These are phyloP conservation scores for Scedosporium dehoogii DNA, from an alignment of 2,329 filamentous ascomycete genomes.

Conservation along the genomic window DNA sequence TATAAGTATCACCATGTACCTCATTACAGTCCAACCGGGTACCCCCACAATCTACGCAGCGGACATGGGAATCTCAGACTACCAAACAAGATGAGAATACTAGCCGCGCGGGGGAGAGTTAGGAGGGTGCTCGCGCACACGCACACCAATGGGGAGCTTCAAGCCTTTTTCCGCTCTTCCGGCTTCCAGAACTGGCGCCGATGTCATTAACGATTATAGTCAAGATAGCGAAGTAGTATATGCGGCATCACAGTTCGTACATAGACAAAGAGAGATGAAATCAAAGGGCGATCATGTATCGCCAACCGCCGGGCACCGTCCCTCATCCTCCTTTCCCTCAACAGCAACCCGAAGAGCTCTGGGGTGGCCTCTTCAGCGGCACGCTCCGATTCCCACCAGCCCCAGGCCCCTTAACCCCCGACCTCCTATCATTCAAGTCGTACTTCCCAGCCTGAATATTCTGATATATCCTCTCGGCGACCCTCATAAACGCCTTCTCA, in stretches of 20 bases:
- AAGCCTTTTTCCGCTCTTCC: no score
- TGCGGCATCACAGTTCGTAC: background rate
- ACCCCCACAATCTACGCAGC: no score
- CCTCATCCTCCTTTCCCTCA: slow-evolving; percentile 17
- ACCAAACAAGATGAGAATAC: no score
- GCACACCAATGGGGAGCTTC: no score
- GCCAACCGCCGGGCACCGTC: background rate
- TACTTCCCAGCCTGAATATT: slow-evolving; percentile 95
- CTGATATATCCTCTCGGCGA: slow-evolving; percentile 90
- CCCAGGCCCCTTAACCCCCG: slow-evolving; percentile 72
- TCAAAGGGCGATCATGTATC: background rate
- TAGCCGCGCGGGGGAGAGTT: no score
- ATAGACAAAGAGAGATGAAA: background rate
- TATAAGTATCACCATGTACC: no score
- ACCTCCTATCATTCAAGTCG: slow-evolving; percentile 85
- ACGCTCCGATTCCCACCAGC: slow-evolving; percentile 2
- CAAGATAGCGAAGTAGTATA: background rate
- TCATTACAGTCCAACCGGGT: no score
- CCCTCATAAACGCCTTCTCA: slow-evolving; percentile 83
- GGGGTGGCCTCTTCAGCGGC: slow-evolving; percentile 20
- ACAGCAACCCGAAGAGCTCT: slow-evolving; percentile 35
- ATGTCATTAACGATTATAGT: background rate
- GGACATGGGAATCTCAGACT: no score
- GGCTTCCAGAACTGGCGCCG: background rate
- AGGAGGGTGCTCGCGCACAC: no score